Base-by-base conservation (phyloP, 1,284 basidiomycete genomes). In the Cryptococcus floricola region DNA sequence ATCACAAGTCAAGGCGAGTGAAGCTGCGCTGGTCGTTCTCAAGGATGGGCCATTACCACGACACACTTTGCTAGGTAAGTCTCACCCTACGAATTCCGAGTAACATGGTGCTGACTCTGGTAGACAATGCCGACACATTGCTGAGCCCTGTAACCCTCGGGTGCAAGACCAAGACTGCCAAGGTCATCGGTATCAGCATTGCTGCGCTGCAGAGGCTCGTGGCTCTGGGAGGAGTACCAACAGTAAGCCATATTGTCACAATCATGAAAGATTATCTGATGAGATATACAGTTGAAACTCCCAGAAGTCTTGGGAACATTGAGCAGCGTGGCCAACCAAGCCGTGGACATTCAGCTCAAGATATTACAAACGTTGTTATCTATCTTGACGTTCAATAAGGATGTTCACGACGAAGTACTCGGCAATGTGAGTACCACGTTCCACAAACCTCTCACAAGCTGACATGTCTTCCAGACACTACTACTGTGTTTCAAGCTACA, bases 401-500 rank as follows among this genome's bases (percentile, higher is more conserved):
- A 84, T 37, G 84, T 95, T 10, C 89, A 93, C 67, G 91, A 87
- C 9, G 81, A 81, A 23, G 73, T 91, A 14, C 80, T 97, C 2
- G 90, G 87, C 16, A 87, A 91, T 71, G 74, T 72, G 71, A 60
- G 86, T 46, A 7, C 12, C 51, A 12, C 34, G 18, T 38, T 28
- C 16, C 23, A 23, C 23, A 23, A 23, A 18, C 43, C 6, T 14
- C 18, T n/a, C 19, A 34, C 2, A 10, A 16, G 5, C 43, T 27
- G 13, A 43, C 50, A 42, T 3, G 46, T 5, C 38, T 48, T 45
- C 3, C 61, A 92, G 89, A 89, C 91, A 0, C 81, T 98, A 0
- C 79, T 96, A 31, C 79, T 97, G 9, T 97, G 93, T 69, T 97
- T 98, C 81, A 91, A 86, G 73, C 79, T 98, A 25, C 94, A 97